A percentile compares a stretch with the other conserved stretches of the same genome.
Evolutionary conservation across 2,329 filamentous ascomycete species (phyloP).

Genomic region (Aquanectria penicillioides): DNA sequence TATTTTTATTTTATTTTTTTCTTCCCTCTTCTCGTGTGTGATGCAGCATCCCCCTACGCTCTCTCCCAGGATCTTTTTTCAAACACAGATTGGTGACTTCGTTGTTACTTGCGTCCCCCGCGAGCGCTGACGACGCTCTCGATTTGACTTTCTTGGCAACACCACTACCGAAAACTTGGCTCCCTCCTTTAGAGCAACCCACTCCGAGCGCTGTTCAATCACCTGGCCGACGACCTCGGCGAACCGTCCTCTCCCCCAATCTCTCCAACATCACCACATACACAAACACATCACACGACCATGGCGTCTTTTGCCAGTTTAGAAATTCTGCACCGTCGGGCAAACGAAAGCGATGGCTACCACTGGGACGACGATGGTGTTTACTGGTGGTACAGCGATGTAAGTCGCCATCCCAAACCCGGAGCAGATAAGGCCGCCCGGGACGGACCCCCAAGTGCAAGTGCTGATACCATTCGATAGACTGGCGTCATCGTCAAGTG

Average conservation of each 20-base stretch:
- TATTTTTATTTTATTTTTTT: background rate
- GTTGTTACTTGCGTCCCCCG: background rate
- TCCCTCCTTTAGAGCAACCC: conserved; percentile 6
- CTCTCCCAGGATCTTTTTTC: no score
- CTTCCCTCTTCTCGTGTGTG: background rate
- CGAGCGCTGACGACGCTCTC: conserved; percentile 7
- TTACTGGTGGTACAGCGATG: conserved; percentile 45
- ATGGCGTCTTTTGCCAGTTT: conserved; percentile 34
- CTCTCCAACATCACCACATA: background rate
- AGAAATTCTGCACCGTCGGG: conserved; percentile 29
- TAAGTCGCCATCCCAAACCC: conserved; percentile 22
- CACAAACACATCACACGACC: conserved; percentile 1
- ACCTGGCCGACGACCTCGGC: background rate
- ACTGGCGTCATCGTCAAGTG: conserved; percentile 76
- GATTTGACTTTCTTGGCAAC: conserved; percentile 2
- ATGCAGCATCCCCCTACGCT: no score
- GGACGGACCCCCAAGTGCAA: conserved; percentile 21
- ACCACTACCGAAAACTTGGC: background rate
- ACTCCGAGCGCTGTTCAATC: background rate
- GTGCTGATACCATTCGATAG: no score
- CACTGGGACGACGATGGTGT: conserved; percentile 31
- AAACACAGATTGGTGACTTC: no score
- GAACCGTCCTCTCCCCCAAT: background rate
- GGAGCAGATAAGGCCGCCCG: background rate
- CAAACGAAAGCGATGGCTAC: conserved; percentile 19